phyloP scores from a whole-genome alignment of 2,329 filamentous ascomycete genomes.

The Aspergillus fructus region DNA sequence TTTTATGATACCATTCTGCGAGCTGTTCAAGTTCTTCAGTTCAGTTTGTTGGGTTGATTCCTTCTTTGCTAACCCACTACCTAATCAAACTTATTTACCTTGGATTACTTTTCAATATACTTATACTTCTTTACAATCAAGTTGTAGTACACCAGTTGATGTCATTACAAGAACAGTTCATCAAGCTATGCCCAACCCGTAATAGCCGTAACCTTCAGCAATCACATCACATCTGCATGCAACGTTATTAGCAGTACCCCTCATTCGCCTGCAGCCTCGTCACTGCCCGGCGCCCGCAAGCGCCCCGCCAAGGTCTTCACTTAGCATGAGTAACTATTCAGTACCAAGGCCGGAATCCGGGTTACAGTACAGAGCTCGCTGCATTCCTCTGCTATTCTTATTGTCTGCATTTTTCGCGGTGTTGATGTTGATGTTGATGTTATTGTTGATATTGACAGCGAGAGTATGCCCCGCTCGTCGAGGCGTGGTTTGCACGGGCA shows the following conservation, averaged over 20 bases:
- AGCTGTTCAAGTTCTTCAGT: slow-evolving; percentile 5
- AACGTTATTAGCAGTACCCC: slow-evolving; percentile 5
- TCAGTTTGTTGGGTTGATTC: slow-evolving; percentile 20
- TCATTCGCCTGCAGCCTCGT: not conserved
- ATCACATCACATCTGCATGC: slow-evolving; percentile 4
- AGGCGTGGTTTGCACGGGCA: too few relatives aligned
- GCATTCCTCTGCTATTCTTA: too few relatives aligned
- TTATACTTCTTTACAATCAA: too few relatives aligned
- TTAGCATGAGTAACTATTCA: too few relatives aligned
- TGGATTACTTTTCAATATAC: not conserved
- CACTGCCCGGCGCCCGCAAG: not conserved
- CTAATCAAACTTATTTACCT: slow-evolving; percentile 14
- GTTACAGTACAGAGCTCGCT: too few relatives aligned
- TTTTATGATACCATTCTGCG: slow-evolving; percentile 42
- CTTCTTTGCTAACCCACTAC: slow-evolving; percentile 21
- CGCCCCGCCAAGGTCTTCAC: too few relatives aligned
- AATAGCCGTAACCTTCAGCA: not conserved
- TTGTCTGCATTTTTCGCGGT: too few relatives aligned
- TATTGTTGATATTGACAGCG: too few relatives aligned
- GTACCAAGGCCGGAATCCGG: too few relatives aligned
- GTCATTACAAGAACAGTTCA: not conserved
- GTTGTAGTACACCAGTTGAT: not conserved
- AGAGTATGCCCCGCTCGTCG: too few relatives aligned
- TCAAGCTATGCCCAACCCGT: not conserved
- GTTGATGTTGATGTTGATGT: too few relatives aligned